Conservation (phyloP, 805 yeast genomes). For the Hermanozyma aechmeae region DNA sequence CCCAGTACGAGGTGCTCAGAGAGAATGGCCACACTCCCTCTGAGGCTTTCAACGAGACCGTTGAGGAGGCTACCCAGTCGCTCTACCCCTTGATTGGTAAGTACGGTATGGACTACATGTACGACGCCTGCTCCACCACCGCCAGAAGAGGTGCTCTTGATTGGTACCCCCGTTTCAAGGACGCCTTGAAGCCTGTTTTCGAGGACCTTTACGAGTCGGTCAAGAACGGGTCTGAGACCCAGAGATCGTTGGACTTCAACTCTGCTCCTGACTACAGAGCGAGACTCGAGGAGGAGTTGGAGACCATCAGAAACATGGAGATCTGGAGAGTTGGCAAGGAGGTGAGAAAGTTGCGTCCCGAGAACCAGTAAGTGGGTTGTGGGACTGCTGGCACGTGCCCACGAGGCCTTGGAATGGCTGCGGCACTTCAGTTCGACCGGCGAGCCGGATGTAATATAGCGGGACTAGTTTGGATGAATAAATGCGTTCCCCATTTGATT, state of each 20-base stretch:
- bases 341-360: constrained; percentile 99
- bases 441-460: constrained; percentile 3
- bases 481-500: constrained; percentile 16
- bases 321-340: constrained; percentile 99
- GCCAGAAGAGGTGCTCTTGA: constrained; percentile 99
- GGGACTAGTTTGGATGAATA: constrained; percentile 35
- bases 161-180: constrained; percentile 99
- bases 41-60: constrained; percentile 99
- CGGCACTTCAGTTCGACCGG: neutral
- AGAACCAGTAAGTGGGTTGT: constrained; percentile 70
- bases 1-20: constrained; percentile 99
- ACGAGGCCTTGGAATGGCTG: neutral
- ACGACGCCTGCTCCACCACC: constrained; percentile 99
- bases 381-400: neutral
- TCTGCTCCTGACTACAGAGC: constrained; percentile 97
- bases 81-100: constrained; percentile 98
- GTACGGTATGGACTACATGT: constrained; percentile 99
- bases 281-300: constrained; percentile 87
- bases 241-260: constrained; percentile 98
- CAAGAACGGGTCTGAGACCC: constrained; percentile 93
- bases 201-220: constrained; percentile 91
- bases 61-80: constrained; percentile 99
- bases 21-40: constrained; percentile 99
- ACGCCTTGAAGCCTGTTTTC: constrained; percentile 97
- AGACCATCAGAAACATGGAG: constrained; percentile 92